Conservation (phyloP, 2,329 filamentous ascomycete genomes). For the Tolypocladium sp. region DNA sequence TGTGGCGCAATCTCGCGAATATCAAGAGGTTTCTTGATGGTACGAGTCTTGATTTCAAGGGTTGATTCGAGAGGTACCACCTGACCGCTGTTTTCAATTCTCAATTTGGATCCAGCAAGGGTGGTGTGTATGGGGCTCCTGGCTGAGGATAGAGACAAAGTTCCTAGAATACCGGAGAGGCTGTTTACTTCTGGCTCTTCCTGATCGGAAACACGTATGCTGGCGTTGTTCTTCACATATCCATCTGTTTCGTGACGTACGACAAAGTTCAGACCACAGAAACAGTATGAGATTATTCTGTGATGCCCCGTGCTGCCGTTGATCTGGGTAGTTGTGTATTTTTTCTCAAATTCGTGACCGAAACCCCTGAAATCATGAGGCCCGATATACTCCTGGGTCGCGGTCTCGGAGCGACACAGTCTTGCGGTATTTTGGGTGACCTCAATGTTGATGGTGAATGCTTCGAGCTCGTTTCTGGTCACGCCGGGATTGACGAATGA, state of each 20-base stretch:
- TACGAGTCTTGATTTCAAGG: constrained; percentile 36
- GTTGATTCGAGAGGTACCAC: constrained; percentile 23
- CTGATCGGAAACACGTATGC: too few species aligned
- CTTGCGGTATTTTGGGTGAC: too few species aligned
- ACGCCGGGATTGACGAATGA: constrained; percentile 21
- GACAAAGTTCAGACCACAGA: constrained; percentile 26
- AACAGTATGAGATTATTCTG: constrained; percentile 32
- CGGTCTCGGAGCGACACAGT: too few species aligned
- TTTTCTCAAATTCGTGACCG: constrained; percentile 35
- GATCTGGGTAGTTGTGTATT: constrained; percentile 26
- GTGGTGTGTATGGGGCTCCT: too few species aligned
- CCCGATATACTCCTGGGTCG: constrained; percentile 13
- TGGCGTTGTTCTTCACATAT: too few species aligned
- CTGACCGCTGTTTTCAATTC: constrained; percentile 20
- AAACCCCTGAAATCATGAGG: constrained; percentile 28
- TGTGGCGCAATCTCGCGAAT: constrained; percentile 27
- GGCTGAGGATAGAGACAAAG: too few species aligned
- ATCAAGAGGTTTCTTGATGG: constrained; percentile 19
- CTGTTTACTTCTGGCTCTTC: too few species aligned
- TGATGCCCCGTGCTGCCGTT: constrained; percentile 32
- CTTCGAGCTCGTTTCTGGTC: too few species aligned
- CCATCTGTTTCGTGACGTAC: too few species aligned
- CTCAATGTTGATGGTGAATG: too few species aligned
- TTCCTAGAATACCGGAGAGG: too few species aligned
- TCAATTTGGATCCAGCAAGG: constrained; percentile 6